Base-by-base conservation (phyloP, 2,329 filamentous ascomycete genomes). In the Tolypocladium paradoxum region DNA sequence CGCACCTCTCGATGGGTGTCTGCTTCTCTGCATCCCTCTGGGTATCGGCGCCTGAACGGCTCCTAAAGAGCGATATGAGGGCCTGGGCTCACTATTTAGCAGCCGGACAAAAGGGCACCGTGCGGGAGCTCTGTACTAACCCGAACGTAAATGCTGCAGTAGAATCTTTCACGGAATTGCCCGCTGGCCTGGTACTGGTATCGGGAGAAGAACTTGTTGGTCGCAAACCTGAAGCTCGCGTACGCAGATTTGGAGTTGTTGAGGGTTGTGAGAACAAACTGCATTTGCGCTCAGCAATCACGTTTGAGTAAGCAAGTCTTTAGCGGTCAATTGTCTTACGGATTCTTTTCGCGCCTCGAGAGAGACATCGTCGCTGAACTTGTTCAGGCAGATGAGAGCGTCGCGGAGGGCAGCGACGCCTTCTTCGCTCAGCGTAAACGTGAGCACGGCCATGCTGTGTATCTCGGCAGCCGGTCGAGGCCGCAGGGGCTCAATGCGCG, bases 241-340 rank as follows among this genome's bases (percentile, higher is more conserved):
- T 91, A 91, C 20, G 86, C 87, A 4, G 88, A 89, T 64, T 88
- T 89, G 53, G 87, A 88, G n/a, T 81, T 79, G 65, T 92, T 92
- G 57, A 92, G 73, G 16, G 87, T 83, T 16, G 86, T 89, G 52
- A 92, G 74, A 5, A 84, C 76, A 58, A 92, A 78, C 87, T 88
- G 49, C 36, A 47, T 22, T 22, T 6, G 37, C 9, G 16, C 11
- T 16, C 18, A 43, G 43, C 36, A 35, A 48, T 55, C 34, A n/a
- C 2, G 11, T 3, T 20, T 6, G 18, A 8, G 22, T 22, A 31
- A 11, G 4, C 9, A 3, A 1, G 6, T 2, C 14, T 9, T 4
- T 16, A 2, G 27, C 7, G 43, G 9, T 27, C 3, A 2, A 5
- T 40, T 24, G 8, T 58, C 66, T 52, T 68, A 87, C 86, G 65